phyloP scores from a whole-genome alignment of 1,284 basidiomycete species.

The Sphagnurus paluster region DNA sequence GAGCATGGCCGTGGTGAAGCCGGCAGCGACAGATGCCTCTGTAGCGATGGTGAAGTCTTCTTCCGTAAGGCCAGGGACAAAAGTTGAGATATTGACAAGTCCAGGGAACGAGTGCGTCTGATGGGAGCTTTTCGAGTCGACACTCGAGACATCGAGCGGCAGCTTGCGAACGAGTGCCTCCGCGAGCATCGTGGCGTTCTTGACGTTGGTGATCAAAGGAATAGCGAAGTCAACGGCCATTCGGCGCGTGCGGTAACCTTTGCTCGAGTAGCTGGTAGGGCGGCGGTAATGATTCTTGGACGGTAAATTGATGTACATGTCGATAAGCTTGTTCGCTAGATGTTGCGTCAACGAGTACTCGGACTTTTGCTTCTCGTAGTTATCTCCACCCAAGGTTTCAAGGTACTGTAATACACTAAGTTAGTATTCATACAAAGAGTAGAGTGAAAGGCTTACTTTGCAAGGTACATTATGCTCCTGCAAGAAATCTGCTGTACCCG shows the following conservation, averaged over 20 bases:
- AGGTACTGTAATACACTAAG: slow-evolving; percentile 64
- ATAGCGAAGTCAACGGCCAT: slow-evolving; percentile 99
- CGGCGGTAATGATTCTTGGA: slow-evolving; percentile 98
- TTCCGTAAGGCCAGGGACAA: slow-evolving; percentile 73
- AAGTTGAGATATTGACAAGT: slow-evolving; percentile 86
- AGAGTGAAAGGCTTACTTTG: slow-evolving; percentile 56
- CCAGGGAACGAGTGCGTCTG: slow-evolving; percentile 91
- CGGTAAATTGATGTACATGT: slow-evolving; percentile 99
- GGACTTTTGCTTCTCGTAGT: slow-evolving; percentile 81
- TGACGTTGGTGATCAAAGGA: slow-evolving; percentile 97
- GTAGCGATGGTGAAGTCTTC: slow-evolving; percentile 72
- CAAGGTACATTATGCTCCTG: slow-evolving; percentile 82
- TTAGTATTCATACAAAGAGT: slow-evolving; percentile 8
- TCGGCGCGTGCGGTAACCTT: slow-evolving; percentile 94
- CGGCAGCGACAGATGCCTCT: slow-evolving; percentile 81
- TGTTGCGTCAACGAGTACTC: slow-evolving; percentile 96
- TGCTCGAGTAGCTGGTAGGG: slow-evolving; percentile 95
- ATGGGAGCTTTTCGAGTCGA: slow-evolving; percentile 97
- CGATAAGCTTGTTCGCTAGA: slow-evolving; percentile 93
- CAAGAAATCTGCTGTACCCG: slow-evolving; percentile 96
- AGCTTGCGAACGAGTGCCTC: slow-evolving; percentile 91
- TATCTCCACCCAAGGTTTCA: slow-evolving; percentile 81
- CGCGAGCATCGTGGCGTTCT: slow-evolving; percentile 96
- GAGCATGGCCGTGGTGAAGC: slow-evolving; percentile 84
- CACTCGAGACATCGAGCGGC: slow-evolving; percentile 85